Conservation (phyloP, 495 filamentous ascomycete genomes). For the Penicillium maclennaniae region DNA sequence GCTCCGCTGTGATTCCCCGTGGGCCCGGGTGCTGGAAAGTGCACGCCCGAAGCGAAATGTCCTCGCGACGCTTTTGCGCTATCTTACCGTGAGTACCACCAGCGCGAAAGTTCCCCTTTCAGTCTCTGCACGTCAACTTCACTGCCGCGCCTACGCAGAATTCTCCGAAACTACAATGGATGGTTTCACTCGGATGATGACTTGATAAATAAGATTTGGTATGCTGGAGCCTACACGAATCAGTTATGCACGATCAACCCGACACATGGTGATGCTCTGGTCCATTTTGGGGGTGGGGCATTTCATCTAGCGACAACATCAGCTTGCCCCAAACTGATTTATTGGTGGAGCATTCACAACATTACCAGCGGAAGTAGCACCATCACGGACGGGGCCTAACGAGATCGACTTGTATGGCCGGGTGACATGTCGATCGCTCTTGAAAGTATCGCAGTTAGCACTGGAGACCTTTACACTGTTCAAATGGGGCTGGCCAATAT, state of each 20-base stretch:
- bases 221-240: constrained; percentile 60
- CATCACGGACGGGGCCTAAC: constrained; percentile 54
- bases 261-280: constrained; percentile 42
- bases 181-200: constrained; percentile 58
- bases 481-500: constrained; percentile 52
- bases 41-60: constrained; percentile 30
- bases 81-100: constrained; percentile 35
- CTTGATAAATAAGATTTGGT: constrained; percentile 57
- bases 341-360: constrained; percentile 32
- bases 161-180: constrained; percentile 49
- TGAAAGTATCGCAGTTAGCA: constrained; percentile 48
- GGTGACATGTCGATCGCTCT: constrained; percentile 57
- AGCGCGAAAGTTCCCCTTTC: constrained; percentile 20
- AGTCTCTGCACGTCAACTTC: constrained; percentile 17
- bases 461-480: constrained; percentile 51
- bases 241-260: constrained; percentile 55
- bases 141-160: constrained; percentile 47
- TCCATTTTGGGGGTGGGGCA: constrained; percentile 26
- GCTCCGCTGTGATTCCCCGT: constrained; percentile 36
- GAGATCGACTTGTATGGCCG: constrained; percentile 54
- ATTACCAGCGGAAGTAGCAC: constrained; percentile 45
- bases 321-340: constrained; percentile 22
- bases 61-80: constrained; percentile 42
- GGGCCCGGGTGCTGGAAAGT: constrained; percentile 22
- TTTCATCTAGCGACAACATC: constrained; percentile 16